A percentile compares a stretch with the other conserved stretches of the same genome.
phyloP scores from a whole-genome alignment of 202 grass and related monocot genomes.

The Schoenoplectus tabernaemontani region DNA sequence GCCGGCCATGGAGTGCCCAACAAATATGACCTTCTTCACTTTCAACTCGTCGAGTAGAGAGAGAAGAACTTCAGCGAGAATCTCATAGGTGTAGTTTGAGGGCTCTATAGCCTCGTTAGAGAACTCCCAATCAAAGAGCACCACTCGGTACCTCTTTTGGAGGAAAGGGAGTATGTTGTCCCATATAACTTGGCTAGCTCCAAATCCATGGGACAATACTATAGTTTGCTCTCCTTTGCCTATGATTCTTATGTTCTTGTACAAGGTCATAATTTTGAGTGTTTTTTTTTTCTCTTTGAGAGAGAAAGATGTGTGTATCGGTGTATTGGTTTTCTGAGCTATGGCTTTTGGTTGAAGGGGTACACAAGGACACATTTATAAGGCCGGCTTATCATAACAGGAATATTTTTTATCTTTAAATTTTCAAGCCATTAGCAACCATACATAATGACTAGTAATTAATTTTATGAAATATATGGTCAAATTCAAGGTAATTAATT shows the following conservation, averaged over 20 bases:
- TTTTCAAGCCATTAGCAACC: neutral
- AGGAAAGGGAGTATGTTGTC: conserved; percentile 53
- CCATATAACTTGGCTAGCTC: conserved; percentile 58
- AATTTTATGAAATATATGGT: neutral
- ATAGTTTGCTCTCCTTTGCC: conserved; percentile 46
- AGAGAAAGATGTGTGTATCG: neutral
- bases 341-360: neutral
- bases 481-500: neutral
- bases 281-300: neutral
- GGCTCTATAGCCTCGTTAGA: neutral
- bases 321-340: neutral
- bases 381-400: neutral
- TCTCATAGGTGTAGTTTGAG: conserved; percentile 44
- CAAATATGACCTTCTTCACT: conserved; percentile 30
- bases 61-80: conserved; percentile 43
- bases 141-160: conserved; percentile 34
- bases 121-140: conserved; percentile 93
- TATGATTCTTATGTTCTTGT: conserved; percentile 39
- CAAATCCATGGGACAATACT: conserved; percentile 71
- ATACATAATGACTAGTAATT: neutral
- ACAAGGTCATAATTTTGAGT: conserved; percentile 22
- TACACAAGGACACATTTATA: conserved; percentile 5
- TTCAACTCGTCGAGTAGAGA: conserved; percentile 47
- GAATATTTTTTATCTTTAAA: neutral
- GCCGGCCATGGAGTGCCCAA: conserved; percentile 79